These are phyloP conservation scores for Diatrype stigma DNA, from an alignment of 2,329 filamentous ascomycete genomes.

Conservation along the genomic window DNA sequence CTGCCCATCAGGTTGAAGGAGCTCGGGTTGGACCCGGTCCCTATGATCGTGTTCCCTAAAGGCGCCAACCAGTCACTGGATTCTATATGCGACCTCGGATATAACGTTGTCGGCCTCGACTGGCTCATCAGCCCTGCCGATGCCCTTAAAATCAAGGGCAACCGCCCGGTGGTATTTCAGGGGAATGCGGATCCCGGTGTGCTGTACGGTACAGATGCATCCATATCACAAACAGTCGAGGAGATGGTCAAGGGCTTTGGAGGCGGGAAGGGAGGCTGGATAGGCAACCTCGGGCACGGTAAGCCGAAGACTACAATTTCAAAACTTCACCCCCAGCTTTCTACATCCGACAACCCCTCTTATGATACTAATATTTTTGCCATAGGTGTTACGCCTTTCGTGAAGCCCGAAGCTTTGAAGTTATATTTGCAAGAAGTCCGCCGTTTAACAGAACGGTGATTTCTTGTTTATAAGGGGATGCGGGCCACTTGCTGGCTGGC, in stretches of 20 bases:
- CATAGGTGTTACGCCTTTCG: constrained; percentile 87
- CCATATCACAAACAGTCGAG: constrained; percentile 78
- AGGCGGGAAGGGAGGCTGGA: constrained; percentile 80
- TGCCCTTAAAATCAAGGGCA: constrained; percentile 73
- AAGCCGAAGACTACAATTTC: constrained; percentile 31
- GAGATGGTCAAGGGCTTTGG: constrained; percentile 85
- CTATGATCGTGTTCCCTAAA: constrained; percentile 98
- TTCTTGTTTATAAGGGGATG: no score
- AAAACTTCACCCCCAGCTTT: background rate
- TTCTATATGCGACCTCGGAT: constrained; percentile 79
- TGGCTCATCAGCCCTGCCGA: constrained; percentile 89
- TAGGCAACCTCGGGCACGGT: constrained; percentile 95
- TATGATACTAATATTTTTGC: background rate
- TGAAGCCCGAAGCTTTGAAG: constrained; percentile 87
- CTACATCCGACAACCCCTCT: background rate
- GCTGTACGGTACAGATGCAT: constrained; percentile 76
- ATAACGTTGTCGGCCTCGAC: constrained; percentile 90
- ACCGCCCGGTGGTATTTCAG: constrained; percentile 74
- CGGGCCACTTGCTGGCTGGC: no score
- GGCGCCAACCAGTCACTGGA: constrained; percentile 95
- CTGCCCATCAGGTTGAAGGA: constrained; percentile 71
- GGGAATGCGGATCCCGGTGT: constrained; percentile 95
- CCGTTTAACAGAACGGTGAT: constrained; percentile 50
- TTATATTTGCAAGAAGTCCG: constrained; percentile 95
- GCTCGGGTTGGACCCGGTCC: constrained; percentile 73